Evolutionary conservation across 768 basidiomycete genomes (phyloP), one percentile per base, ranked within the genome.

Genomic region (Mycena galopus): DNA sequence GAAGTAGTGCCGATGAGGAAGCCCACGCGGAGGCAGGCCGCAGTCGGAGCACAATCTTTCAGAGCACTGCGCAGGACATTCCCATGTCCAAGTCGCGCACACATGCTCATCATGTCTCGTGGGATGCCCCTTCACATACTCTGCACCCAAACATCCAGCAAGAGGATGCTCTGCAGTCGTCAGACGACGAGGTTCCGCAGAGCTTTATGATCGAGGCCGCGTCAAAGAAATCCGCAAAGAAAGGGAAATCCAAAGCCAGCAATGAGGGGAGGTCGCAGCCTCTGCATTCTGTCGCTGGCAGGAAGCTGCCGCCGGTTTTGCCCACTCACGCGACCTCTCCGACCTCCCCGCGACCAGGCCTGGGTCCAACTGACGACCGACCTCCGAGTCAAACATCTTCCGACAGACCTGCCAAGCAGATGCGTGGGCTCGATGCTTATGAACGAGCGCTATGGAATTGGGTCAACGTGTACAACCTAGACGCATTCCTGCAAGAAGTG

Each of bases 391-490:
- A 77, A 68, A 77, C 80, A 4, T 79, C 82, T 10, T 81, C 79
- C 33, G 51, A 79, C 23, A 79, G 82, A 65, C 84, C 80, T 51
- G 77, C 82, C 23, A 90, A 85, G 71, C 86, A 83, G 51, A 89
- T 91, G 87, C 88, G 90, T 61, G 93, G 94, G 11, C 80, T 96
- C 55, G 93, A 96, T 77, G 90, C 91, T 16, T 92, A 94, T 78
- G 96, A 99, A 81, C 92, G 91, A 69, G 98, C 98, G 1, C 82
- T 99, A 58, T 99, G 98, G 98, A 94, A 94, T 69, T 99, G 98
- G 98, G 96, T 98, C 70, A 99, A 99, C 79, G 96, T 99, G 16
- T 96, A 96, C 79, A 98, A 99, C 79, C 88, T 99, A 44, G 98
- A 99, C 78, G 92, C 91, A 10, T 99, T 97, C 81, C 83, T 99